Evolutionary conservation across 495 filamentous ascomycete species (phyloP).

Genomic region (Penicillium psychrofluorescens): DNA sequence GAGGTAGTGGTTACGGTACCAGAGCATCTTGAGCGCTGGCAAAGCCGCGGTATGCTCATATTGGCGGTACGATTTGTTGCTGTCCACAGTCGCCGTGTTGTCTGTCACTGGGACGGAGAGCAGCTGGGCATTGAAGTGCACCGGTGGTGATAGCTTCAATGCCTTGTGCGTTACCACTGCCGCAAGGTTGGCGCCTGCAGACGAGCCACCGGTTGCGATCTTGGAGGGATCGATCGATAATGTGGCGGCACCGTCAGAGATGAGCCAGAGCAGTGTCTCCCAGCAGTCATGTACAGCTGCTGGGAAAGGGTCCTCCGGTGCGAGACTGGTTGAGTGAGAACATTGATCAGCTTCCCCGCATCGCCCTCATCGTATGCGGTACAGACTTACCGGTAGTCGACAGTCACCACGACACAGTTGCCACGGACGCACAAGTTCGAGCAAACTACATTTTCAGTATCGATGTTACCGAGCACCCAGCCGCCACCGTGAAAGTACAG

Average conservation of each 20-base stretch:
- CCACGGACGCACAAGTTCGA: constrained; percentile 44
- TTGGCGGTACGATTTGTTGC: constrained; percentile 38
- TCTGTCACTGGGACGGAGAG: constrained; percentile 54
- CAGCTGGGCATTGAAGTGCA: constrained; percentile 41
- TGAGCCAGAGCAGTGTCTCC: constrained; percentile 50
- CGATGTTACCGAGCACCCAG: constrained; percentile 52
- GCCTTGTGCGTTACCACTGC: constrained; percentile 49
- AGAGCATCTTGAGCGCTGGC: constrained; percentile 49
- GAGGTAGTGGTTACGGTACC: constrained; percentile 52
- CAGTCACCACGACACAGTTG: constrained; percentile 45
- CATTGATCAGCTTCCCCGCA: not conserved
- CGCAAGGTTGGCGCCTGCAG: constrained; percentile 50
- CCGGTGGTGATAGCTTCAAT: constrained; percentile 30
- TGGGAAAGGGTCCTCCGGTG: constrained; percentile 49
- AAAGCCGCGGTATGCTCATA: constrained; percentile 45
- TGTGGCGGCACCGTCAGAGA: constrained; percentile 26
- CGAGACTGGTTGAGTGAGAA: constrained; percentile 20
- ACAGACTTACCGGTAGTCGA: constrained; percentile 46
- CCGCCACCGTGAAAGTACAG: constrained; percentile 54
- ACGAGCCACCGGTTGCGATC: constrained; percentile 48
- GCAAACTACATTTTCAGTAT: constrained; percentile 53
- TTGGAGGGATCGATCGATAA: constrained; percentile 38
- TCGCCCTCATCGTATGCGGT: not conserved
- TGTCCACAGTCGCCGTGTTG: constrained; percentile 42
- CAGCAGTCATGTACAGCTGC: constrained; percentile 51